These are phyloP conservation scores for Flagelloscypha sp. DNA, from an alignment of 768 basidiomycete species.

Conservation along the genomic window DNA sequence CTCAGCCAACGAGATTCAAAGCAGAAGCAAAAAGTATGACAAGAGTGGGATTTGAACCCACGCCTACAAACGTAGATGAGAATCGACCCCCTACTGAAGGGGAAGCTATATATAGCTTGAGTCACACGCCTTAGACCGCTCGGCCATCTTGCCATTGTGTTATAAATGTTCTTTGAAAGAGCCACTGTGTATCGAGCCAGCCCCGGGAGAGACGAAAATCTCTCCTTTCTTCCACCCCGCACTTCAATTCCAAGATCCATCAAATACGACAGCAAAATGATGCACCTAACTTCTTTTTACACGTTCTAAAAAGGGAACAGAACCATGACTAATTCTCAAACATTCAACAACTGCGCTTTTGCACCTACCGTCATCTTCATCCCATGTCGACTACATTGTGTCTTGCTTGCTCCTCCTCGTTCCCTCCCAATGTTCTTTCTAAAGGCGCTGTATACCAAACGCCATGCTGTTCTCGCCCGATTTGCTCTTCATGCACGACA, in stretches of 20 bases:
- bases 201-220: too few relatives aligned
- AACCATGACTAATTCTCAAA: too few relatives aligned
- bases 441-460: constrained; percentile 37
- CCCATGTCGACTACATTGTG: constrained; percentile 41
- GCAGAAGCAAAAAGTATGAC: constrained; percentile 19
- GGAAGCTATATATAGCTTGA: constrained; percentile 34
- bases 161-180: too few relatives aligned
- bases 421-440: constrained; percentile 28
- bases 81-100: constrained; percentile 22
- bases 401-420: constrained; percentile 53
- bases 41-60: constrained; percentile 38
- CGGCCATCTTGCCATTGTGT: constrained; percentile 47
- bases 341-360: too few relatives aligned
- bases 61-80: constrained; percentile 29
- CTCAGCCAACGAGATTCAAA: neutral
- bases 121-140: constrained; percentile 59
- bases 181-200: too few relatives aligned
- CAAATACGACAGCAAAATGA: too few relatives aligned
- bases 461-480: constrained; percentile 54
- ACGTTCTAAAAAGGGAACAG: too few relatives aligned
- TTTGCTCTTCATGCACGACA: constrained; percentile 51
- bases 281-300: too few relatives aligned
- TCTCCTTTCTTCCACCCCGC: too few relatives aligned
- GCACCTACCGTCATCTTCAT: too few relatives aligned
- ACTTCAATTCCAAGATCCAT: too few relatives aligned